Evolutionary conservation across 495 filamentous ascomycete species (phyloP).

Genomic region (Margaritispora aquatica): DNA sequence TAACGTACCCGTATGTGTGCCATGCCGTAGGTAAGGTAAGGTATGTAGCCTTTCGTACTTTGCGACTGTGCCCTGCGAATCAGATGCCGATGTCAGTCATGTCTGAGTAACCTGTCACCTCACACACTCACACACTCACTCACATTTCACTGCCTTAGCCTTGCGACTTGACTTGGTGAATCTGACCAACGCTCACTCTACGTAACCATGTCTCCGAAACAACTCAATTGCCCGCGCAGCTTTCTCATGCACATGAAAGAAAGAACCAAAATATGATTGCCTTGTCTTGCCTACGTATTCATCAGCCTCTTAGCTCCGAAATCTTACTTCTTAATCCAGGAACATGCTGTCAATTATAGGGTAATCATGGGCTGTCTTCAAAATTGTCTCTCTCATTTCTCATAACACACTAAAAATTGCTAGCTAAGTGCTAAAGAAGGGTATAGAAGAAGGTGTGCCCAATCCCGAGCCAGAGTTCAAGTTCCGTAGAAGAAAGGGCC

Average conservation of each 20-base stretch:
- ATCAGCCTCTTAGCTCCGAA: not conserved
- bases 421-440: slow-evolving; percentile 12
- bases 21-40: too few species aligned
- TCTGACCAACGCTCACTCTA: not conserved
- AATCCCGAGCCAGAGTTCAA: not conserved
- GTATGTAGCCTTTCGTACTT: too few species aligned
- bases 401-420: not conserved
- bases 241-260: too few species aligned
- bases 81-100: not conserved
- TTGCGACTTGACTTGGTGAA: not conserved
- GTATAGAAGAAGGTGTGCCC: slow-evolving; percentile 4
- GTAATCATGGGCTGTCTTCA: too few species aligned
- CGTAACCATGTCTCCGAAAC: not conserved
- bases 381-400: not conserved
- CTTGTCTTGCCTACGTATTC: not conserved
- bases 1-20: too few species aligned
- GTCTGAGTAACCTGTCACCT: not conserved
- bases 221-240: not conserved
- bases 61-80: not conserved
- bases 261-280: not conserved
- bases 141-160: not conserved
- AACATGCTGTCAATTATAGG: too few species aligned
- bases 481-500: not conserved
- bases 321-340: too few species aligned
- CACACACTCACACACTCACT: not conserved